phyloP scores from a whole-genome alignment of 768 basidiomycete species.

The Amanita muscaria region DNA sequence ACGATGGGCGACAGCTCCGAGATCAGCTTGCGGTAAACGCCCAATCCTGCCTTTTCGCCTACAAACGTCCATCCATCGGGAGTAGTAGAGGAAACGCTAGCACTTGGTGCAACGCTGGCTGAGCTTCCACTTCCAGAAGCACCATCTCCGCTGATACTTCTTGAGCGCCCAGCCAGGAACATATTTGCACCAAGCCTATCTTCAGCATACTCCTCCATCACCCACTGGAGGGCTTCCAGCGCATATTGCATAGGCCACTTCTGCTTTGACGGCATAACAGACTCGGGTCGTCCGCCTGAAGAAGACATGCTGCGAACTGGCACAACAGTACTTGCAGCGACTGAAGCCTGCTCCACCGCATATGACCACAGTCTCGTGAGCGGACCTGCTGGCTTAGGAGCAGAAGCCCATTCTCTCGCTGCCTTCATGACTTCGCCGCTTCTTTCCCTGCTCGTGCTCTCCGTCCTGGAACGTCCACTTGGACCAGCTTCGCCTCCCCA shows the following conservation, averaged over 20 bases:
- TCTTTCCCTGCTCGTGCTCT: conserved; percentile 12
- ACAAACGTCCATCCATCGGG: conserved; percentile 65
- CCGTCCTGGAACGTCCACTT: neutral
- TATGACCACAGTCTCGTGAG: conserved; percentile 65
- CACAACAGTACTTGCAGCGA: conserved; percentile 69
- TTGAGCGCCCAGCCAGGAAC: neutral
- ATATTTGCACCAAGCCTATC: neutral
- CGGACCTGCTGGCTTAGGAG: conserved; percentile 63
- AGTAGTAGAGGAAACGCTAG: conserved; percentile 28
- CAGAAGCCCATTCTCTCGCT: conserved; percentile 38
- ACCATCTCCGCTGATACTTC: neutral
- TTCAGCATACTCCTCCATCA: conserved; percentile 57
- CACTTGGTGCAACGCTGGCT: conserved; percentile 3
- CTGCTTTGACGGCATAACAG: conserved; percentile 41
- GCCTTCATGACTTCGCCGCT: conserved; percentile 8
- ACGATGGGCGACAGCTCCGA: conserved; percentile 72
- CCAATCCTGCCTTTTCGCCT: conserved; percentile 58
- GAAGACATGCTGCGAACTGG: conserved; percentile 41
- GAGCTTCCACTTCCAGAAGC: neutral
- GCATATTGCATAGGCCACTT: conserved; percentile 75
- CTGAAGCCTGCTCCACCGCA: conserved; percentile 65
- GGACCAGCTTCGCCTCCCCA: conserved; percentile 37
- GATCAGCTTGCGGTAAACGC: conserved; percentile 67
- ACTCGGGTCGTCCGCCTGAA: conserved; percentile 11
- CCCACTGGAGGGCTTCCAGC: conserved; percentile 72